phyloP scores from a whole-genome alignment of 1,284 basidiomycete species.

The Lentinula novae-zelandiae region DNA sequence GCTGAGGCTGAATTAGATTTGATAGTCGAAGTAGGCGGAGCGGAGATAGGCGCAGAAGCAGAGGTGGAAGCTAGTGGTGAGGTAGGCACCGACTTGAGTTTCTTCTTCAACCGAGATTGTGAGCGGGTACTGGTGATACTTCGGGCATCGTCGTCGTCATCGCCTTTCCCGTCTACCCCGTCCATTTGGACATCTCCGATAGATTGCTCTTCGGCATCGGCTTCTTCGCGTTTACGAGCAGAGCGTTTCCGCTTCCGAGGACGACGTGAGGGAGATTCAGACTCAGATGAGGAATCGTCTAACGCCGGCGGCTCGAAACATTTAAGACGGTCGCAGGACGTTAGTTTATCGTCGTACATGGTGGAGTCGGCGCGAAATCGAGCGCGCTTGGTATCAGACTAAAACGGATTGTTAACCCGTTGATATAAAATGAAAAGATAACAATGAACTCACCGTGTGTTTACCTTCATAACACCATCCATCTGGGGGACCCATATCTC shows the following conservation, averaged over 20 bases:
- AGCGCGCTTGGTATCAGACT: constrained; percentile 72
- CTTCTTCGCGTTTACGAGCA: constrained; percentile 13
- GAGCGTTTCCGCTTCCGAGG: constrained; percentile 16
- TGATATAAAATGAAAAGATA: neutral
- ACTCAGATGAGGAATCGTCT: constrained; percentile 18
- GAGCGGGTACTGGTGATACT: constrained; percentile 7
- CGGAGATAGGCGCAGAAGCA: neutral
- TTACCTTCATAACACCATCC: constrained; percentile 81
- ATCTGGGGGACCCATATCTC: constrained; percentile 75
- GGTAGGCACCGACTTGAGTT: neutral
- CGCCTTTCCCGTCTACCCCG: neutral
- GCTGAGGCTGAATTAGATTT: neutral
- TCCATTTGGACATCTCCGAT: neutral
- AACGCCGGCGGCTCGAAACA: constrained; percentile 40
- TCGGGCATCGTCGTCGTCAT: constrained; percentile 8
- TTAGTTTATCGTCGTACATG: constrained; percentile 60
- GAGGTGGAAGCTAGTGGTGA: neutral
- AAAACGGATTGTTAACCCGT: neutral
- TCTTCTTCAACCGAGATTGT: constrained; percentile 6
- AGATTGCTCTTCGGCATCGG: constrained; percentile 2
- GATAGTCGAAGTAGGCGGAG: neutral
- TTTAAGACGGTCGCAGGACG: constrained; percentile 49
- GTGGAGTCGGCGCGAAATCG: constrained; percentile 74
- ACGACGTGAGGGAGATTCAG: constrained; percentile 8
- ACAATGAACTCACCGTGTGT: constrained; percentile 56